A percentile compares a stretch with the other conserved stretches of the same genome.
phyloP scores from a whole-genome alignment of 805 yeast species.

The Kurtzmaniella fragi region DNA sequence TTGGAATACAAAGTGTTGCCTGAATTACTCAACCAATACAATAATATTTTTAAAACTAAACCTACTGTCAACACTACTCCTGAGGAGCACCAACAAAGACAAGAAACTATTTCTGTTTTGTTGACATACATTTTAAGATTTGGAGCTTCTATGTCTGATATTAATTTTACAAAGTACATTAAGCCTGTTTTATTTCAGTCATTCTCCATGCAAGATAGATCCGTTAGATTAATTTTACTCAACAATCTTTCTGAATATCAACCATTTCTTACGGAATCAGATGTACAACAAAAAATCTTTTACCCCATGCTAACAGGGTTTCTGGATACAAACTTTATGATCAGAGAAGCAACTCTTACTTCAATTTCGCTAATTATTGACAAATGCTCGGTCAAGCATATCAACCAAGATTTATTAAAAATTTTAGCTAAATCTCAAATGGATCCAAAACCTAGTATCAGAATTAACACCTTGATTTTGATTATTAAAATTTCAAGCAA shows the following conservation, averaged over 20 bases:
- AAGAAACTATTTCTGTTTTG: slow-evolving; percentile 32
- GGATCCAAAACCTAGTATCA: slow-evolving; percentile 69
- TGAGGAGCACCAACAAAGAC: slow-evolving; percentile 26
- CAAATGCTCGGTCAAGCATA: slow-evolving; percentile 68
- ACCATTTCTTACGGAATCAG: slow-evolving; percentile 46
- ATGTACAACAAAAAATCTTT: slow-evolving; percentile 66
- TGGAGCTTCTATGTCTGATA: slow-evolving; percentile 21
- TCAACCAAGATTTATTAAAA: slow-evolving; percentile 81
- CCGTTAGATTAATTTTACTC: slow-evolving; percentile 68
- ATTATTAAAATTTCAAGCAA: slow-evolving; percentile 60
- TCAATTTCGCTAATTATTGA: slow-evolving; percentile 58
- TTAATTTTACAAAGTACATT: slow-evolving; percentile 35
- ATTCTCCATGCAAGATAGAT: slow-evolving; percentile 67
- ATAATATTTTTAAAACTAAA: slow-evolving; percentile 20
- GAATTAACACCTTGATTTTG: slow-evolving; percentile 72
- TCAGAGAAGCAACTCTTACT: slow-evolving; percentile 75
- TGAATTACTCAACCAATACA: slow-evolving; percentile 49
- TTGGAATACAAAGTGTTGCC: slow-evolving; percentile 66
- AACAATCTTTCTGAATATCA: slow-evolving; percentile 55
- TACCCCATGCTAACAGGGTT: slow-evolving; percentile 73
- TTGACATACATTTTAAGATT: slow-evolving; percentile 38
- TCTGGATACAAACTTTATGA: slow-evolving; percentile 74
- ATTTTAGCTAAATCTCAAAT: slow-evolving; percentile 76
- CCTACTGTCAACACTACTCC: slow-evolving; percentile 22
- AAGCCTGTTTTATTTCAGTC: slow-evolving; percentile 63